These are phyloP conservation scores for Corylus americana DNA, from an alignment of 306 rosid species.

Conservation along the genomic window DNA sequence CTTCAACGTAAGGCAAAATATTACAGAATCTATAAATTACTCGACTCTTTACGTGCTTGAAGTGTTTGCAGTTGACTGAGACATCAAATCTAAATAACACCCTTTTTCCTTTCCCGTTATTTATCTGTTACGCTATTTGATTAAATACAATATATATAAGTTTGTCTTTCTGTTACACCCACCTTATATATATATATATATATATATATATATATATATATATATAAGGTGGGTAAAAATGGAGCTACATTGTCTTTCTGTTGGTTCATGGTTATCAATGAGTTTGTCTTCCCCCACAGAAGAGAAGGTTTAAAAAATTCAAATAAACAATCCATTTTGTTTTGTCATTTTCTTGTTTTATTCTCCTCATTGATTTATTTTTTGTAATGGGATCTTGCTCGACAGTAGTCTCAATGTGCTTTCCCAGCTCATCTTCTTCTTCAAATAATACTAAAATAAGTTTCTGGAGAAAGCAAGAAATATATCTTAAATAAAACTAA, in stretches of 20 bases:
- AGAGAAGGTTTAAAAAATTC: slow-evolving; percentile 16
- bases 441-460: slow-evolving; percentile 17
- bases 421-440: slow-evolving; percentile 60
- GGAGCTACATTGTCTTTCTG: slow-evolving; percentile 40
- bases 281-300: slow-evolving; percentile 35
- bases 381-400: slow-evolving; percentile 61
- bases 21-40: not conserved
- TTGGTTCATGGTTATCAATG: slow-evolving; percentile 42
- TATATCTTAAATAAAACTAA: not conserved
- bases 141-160: too few species aligned
- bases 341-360: slow-evolving; percentile 84
- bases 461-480: not conserved
- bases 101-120: not conserved
- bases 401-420: slow-evolving; percentile 60
- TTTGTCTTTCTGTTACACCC: too few species aligned
- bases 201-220: too few species aligned
- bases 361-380: slow-evolving; percentile 62
- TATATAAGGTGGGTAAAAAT: slow-evolving; percentile 21
- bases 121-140: too few species aligned
- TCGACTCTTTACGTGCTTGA: not conserved
- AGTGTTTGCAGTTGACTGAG: not conserved
- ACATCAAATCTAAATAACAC: not conserved
- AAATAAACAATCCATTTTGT: slow-evolving; percentile 19
- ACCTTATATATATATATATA: too few species aligned
- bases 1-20: slow-evolving; percentile 23